Conservation (phyloP, 2,329 filamentous ascomycete genomes). For the Akanthomyces uredinophilus region DNA sequence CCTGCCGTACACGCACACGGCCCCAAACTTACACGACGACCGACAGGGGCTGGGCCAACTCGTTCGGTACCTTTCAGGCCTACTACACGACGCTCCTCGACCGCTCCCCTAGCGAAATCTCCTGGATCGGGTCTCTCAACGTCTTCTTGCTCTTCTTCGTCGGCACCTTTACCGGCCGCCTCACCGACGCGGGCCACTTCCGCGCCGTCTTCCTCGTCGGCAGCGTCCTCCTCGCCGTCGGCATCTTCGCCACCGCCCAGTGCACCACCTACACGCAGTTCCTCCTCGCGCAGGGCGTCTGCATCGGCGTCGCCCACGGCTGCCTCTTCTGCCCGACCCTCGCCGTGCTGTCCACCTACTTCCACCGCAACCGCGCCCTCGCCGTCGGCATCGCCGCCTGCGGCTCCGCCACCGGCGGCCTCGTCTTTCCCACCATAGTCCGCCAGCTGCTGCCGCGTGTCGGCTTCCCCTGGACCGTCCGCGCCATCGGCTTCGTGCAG, state of each 20-base stretch:
- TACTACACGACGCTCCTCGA: conserved; percentile 42
- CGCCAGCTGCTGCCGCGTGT: conserved; percentile 24
- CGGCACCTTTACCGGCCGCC: conserved; percentile 47
- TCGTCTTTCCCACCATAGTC: conserved; percentile 46
- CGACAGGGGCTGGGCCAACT: conserved; percentile 47
- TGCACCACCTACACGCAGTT: conserved; percentile 51
- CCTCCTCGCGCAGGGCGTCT: conserved; percentile 52
- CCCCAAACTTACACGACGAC: not conserved
- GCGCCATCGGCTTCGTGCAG: conserved; percentile 56
- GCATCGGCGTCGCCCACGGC: conserved; percentile 54
- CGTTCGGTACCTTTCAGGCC: conserved; percentile 51
- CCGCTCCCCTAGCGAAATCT: conserved; percentile 39
- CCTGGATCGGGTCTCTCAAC: conserved; percentile 50
- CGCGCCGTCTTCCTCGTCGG: conserved; percentile 38
- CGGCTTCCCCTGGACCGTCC: conserved; percentile 48
- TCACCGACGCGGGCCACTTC: conserved; percentile 51
- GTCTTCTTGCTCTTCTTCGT: conserved; percentile 52
- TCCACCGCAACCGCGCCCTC: conserved; percentile 49
- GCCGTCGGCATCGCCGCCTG: conserved; percentile 58
- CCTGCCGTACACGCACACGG: not conserved
- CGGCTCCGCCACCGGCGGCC: conserved; percentile 55
- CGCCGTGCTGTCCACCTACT: conserved; percentile 63
- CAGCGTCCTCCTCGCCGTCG: conserved; percentile 37
- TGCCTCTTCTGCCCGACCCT: conserved; percentile 60
- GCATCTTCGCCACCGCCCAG: conserved; percentile 43